Evolutionary conservation across 495 filamentous ascomycete species (phyloP), one percentile per base, ranked within the genome.

Genomic region (Podospora australis): DNA sequence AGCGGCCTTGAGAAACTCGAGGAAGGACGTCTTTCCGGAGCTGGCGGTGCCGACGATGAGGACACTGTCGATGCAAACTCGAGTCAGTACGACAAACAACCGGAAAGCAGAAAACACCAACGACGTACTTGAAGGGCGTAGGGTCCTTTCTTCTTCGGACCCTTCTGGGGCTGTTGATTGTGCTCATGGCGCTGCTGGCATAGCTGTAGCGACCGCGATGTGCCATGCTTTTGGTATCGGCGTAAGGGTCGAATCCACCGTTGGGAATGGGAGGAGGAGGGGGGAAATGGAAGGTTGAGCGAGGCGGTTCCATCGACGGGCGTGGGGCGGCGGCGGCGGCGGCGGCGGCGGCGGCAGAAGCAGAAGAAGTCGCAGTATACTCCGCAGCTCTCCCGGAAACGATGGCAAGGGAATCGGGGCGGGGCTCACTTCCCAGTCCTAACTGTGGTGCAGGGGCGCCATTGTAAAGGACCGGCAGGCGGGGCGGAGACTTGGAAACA

Each of bases 171-270:
- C 88, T 95, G 73, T 96, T 96, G 70, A 96, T 82, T 49, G 87
- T 88, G 69, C 88, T 96, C 42, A 88, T 77, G 24, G 87, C 85
- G 68, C 86, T 94, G 69, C 88, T 95, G 42, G 91, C 92, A 62
- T 96, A 96, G 68, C 90, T 96, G 68, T 96, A 95, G 39, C 92
- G 87, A 42, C 92, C 90, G 56, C 92, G 88, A 69, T 98, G 83
- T 46, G 94, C 89, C 88, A 98, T 96, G 75, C 92, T 98, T 68
- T 90, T 87, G 23, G 84, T 81, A 25, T 85, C 77, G 34, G 86
- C 79, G 64, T 90, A 90, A 17, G 88, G 85, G 60, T 95, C 88
- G 46, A 71, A 72, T 36, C 67, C 64, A 40, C 71, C 70, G 65
- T 76, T 70, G 44, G 81, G 75, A 24, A 82, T 70, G 2, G 70